A percentile compares a stretch with the other conserved stretches of the same genome.
Evolutionary conservation across 2,329 filamentous ascomycete species (phyloP).

Genomic region (Cladophialophora bantiana): DNA sequence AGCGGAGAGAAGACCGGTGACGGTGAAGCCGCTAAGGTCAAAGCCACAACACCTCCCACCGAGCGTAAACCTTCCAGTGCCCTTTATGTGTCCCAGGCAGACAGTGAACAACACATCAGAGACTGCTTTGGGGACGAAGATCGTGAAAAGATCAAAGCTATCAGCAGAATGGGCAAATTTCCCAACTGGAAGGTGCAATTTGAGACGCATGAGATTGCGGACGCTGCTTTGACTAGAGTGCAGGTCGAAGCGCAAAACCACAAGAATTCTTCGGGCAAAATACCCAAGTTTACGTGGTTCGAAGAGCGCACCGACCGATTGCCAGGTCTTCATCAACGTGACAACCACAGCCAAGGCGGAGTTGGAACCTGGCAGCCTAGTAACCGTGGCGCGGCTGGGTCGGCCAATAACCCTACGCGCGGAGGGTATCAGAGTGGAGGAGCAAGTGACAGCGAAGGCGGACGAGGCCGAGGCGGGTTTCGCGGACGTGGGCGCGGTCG

Average conservation of each 20-base stretch:
- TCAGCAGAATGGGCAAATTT: conserved; percentile 69
- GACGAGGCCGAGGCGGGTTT: conserved; percentile 64
- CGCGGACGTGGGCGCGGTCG: conserved; percentile 65
- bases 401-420: conserved; percentile 60
- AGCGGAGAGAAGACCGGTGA: conserved; percentile 54
- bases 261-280: conserved; percentile 72
- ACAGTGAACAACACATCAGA: conserved; percentile 80
- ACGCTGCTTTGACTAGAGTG: conserved; percentile 72
- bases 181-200: conserved; percentile 91
- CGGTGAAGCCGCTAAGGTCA: conserved; percentile 61
- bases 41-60: conserved; percentile 60
- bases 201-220: conserved; percentile 78
- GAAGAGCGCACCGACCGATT: conserved; percentile 64
- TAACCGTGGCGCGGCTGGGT: conserved; percentile 69
- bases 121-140: conserved; percentile 85
- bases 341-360: conserved; percentile 49
- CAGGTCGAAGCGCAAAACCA: conserved; percentile 78
- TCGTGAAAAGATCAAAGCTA: conserved; percentile 76
- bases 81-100: conserved; percentile 88
- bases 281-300: conserved; percentile 84
- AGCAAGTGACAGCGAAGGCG: conserved; percentile 77
- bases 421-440: conserved; percentile 86
- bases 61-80: conserved; percentile 74
- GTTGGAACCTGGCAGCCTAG: conserved; percentile 64
- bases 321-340: conserved; percentile 48